A percentile compares a stretch with the other conserved stretches of the same genome.
Conservation (phyloP, 2,329 filamentous ascomycete genomes). For the Aspergillus brunneoviolaceus region DNA sequence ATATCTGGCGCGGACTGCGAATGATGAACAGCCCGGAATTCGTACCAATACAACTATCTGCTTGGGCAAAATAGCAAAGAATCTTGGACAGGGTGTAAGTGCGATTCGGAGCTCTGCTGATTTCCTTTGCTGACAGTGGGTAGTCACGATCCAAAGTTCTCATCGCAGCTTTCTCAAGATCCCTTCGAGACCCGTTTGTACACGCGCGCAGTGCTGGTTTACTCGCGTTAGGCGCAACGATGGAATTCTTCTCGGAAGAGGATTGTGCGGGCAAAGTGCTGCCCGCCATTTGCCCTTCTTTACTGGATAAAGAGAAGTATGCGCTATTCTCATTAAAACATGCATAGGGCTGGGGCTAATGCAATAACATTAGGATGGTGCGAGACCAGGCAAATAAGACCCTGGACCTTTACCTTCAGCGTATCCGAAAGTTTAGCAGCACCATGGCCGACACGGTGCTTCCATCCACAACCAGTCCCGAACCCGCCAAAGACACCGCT, state of each 20-base stretch:
- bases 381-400: constrained; percentile 90
- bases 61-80: constrained; percentile 90
- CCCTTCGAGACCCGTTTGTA: constrained; percentile 88
- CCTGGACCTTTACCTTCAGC: constrained; percentile 79
- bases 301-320: constrained; percentile 91
- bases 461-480: constrained; percentile 60
- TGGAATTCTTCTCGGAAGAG: constrained; percentile 83
- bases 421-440: constrained; percentile 74
- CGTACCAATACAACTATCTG: constrained; percentile 98
- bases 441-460: constrained; percentile 78
- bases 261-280: constrained; percentile 83
- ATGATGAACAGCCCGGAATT: constrained; percentile 96
- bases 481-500: constrained; percentile 52
- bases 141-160: constrained; percentile 84
- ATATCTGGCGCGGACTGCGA: constrained; percentile 91
- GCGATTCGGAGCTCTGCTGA: neutral
- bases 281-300: constrained; percentile 75
- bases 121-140: constrained; percentile 25
- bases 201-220: constrained; percentile 89
- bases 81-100: constrained; percentile 65
- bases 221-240: constrained; percentile 79
- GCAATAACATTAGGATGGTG: constrained; percentile 55
- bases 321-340: constrained; percentile 4
- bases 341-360: neutral
- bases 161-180: constrained; percentile 85